Evolutionary conservation across 768 basidiomycete species (phyloP).

Genomic region (Megacollybia marginata): DNA sequence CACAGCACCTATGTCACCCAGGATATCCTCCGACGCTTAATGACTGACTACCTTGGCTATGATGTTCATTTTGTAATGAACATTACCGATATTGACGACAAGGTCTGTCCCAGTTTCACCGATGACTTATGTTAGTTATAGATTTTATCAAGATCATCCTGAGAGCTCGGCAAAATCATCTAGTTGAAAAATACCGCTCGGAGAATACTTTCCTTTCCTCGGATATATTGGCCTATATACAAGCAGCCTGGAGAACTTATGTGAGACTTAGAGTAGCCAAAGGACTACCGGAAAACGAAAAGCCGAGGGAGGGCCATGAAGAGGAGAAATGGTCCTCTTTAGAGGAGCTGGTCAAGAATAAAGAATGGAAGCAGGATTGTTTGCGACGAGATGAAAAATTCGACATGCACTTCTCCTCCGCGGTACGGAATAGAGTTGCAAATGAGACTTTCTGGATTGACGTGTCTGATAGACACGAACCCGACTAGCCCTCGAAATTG

Average conservation of each 20-base stretch:
- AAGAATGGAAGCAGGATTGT: slow-evolving; percentile 62
- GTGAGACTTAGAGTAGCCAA: slow-evolving; percentile 56
- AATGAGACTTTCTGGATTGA: slow-evolving; percentile 5
- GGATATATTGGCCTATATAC: slow-evolving; percentile 48
- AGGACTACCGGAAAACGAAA: slow-evolving; percentile 46
- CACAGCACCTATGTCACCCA: slow-evolving; percentile 93
- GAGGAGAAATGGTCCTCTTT: slow-evolving; percentile 51
- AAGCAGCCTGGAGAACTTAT: slow-evolving; percentile 60
- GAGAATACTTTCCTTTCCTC: slow-evolving; percentile 48
- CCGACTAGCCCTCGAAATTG: slow-evolving; percentile 43
- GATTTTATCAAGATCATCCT: slow-evolving; percentile 72
- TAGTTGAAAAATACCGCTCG: slow-evolving; percentile 54
- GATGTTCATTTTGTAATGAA: slow-evolving; percentile 99
- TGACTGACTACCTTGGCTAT: slow-evolving; percentile 95
- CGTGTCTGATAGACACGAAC: slow-evolving; percentile 35
- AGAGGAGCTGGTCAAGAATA: slow-evolving; percentile 39
- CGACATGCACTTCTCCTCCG: slow-evolving; percentile 75
- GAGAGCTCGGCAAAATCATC: slow-evolving; percentile 76
- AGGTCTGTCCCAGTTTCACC: slow-evolving; percentile 43
- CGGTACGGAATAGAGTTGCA: slow-evolving; percentile 41
- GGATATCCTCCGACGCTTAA: slow-evolving; percentile 82
- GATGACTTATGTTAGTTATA: slow-evolving; percentile 1
- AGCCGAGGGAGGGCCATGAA: slow-evolving; percentile 41
- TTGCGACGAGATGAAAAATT: slow-evolving; percentile 86
- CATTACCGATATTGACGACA: slow-evolving; percentile 98